phyloP scores from a whole-genome alignment of 73 alveolate species.

The Durusdinium trenchii region DNA sequence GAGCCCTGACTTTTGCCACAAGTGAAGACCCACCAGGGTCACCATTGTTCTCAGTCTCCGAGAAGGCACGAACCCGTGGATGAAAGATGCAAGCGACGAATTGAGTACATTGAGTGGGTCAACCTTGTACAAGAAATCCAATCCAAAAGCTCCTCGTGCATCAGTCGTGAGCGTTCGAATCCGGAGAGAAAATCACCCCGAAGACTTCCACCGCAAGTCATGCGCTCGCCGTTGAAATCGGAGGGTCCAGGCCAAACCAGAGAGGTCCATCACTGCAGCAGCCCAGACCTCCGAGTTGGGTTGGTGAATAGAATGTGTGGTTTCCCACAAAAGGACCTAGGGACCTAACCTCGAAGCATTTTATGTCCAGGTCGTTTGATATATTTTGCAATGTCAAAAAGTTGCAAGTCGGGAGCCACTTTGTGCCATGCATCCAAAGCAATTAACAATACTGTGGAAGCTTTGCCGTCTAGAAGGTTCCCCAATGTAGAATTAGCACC shows the following conservation, averaged over 20 bases:
- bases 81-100: neutral
- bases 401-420: neutral
- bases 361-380: neutral
- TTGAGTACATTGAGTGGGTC: neutral
- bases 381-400: neutral
- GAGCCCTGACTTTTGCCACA: neutral
- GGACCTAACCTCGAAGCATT: neutral
- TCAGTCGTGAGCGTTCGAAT: neutral
- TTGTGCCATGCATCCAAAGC: neutral
- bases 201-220: neutral
- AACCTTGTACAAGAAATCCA: neutral
- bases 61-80: neutral
- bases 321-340: neutral
- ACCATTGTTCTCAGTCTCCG: neutral
- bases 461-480: neutral
- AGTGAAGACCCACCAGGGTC: neutral
- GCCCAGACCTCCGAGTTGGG: neutral
- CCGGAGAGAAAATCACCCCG: neutral
- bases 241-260: slow-evolving; percentile 28
- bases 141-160: neutral
- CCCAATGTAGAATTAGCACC: too few species aligned
- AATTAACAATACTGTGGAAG: too few species aligned
- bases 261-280: slow-evolving; percentile 24
- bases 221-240: neutral
- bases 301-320: neutral